Evolutionary conservation across 2,329 filamentous ascomycete species (phyloP), one percentile per base, ranked within the genome.

Genomic region (Acrocalymma vagum): DNA sequence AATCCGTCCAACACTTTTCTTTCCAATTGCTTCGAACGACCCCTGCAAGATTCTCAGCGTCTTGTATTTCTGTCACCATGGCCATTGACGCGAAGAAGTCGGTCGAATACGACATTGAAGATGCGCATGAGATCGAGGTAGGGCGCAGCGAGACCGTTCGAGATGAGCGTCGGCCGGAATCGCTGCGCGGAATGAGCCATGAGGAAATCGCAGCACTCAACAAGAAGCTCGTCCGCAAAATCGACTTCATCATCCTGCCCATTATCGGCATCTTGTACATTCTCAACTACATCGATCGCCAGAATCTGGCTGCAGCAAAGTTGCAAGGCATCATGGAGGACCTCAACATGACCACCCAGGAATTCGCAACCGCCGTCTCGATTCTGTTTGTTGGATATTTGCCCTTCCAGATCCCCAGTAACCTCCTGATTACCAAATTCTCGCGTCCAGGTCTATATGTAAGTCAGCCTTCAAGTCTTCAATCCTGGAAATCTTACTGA

Each of bases 321-420:
- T 27, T 58, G 25, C 47, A 55, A 22, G 54, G 54, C 10, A 53
- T 58, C 40, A 51, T 47, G 40, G 34, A 55, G 13, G 54, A 55
- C 31, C 45, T 53, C 26, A 50, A 53, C 38, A 53, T 58, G 45
- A 50, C 40, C 6, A 53, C 49, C 4, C 46, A 53, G 33, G 45
- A 55, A 18, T 58, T 53, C 24, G 49, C 47, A 17, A 58, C 54
- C 8, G 42, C 51, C 3, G 70, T n/a, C 71, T 86, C 47, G 82
- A 86, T 50, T 66, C 85, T 40, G 83, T 85, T 56, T 59, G 73
- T 74, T 20, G 71, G 77, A 27, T 54, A 55, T 50, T 35, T 58
- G 10, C 48, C 54, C 1, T 53, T 58, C 7, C 55, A 58, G 35
- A 51, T 56, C 9, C 52, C 55, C 3, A 46, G 38, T 14, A 54